Conservation (phyloP, 345 rosid genomes). For the Populus deltoides region DNA sequence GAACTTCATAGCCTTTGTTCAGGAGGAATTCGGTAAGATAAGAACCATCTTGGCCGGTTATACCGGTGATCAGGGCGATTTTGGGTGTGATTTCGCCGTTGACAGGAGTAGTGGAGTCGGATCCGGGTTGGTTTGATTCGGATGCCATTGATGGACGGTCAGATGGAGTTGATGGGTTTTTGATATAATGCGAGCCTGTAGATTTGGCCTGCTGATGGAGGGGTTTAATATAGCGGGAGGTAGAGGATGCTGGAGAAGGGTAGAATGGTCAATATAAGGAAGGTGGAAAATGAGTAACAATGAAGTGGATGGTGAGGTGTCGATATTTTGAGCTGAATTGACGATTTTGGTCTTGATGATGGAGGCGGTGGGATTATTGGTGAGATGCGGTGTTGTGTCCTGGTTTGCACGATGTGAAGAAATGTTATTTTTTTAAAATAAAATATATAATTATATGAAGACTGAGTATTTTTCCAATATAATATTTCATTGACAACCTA, state of each 20-base stretch:
- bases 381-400: not conserved
- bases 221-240: constrained; percentile 1
- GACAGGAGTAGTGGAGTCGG: constrained; percentile 18
- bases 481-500: not conserved
- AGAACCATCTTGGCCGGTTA: constrained; percentile 96
- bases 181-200: not conserved
- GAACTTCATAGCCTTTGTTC: constrained; percentile 72
- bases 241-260: not conserved
- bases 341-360: not conserved
- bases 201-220: not conserved
- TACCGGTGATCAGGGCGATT: constrained; percentile 82
- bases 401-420: not conserved
- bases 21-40: constrained; percentile 89
- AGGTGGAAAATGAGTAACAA: not conserved
- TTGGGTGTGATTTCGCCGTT: constrained; percentile 39
- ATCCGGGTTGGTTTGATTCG: constrained; percentile 17
- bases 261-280: not conserved
- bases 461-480: not conserved
- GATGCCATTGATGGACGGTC: constrained; percentile 19
- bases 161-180: not conserved
- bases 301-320: not conserved
- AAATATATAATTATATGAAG: not conserved
- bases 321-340: not conserved
- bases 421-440: not conserved
- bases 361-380: not conserved